Conservation (phyloP, 169 alveolate genomes). For the Toxoplasma gondii region DNA sequence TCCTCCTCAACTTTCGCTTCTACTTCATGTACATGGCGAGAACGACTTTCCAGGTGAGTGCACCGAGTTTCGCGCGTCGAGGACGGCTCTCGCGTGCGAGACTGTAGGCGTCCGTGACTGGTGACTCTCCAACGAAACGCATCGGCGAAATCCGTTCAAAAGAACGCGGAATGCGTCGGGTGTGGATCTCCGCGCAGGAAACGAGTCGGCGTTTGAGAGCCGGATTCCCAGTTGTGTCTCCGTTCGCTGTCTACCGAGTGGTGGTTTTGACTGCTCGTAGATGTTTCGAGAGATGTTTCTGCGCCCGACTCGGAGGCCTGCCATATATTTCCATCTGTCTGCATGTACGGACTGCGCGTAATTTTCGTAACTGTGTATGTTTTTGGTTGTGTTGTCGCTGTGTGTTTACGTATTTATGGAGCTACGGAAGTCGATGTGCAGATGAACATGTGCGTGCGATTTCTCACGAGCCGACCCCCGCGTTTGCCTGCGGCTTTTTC, state of each 20-base stretch:
- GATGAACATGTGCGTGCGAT: neutral
- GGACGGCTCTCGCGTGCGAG: neutral
- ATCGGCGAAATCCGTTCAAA: neutral
- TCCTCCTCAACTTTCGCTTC: constrained; percentile 81
- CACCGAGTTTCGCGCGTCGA: neutral
- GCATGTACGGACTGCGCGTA: no score
- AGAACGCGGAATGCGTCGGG: neutral
- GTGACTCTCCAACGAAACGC: neutral
- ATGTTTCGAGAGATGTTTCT: no score
- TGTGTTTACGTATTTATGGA: no score
- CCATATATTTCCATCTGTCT: no score
- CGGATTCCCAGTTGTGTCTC: neutral
- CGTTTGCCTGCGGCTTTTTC: neutral
- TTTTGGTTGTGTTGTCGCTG: no score
- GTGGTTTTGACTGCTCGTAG: no score
- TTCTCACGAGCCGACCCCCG: neutral
- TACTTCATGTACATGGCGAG: constrained; percentile 89
- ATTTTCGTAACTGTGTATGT: no score
- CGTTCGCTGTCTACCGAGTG: no score
- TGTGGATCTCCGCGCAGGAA: neutral
- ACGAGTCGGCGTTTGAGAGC: neutral
- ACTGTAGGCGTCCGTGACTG: neutral
- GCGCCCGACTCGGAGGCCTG: no score
- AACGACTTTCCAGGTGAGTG: constrained; percentile 85
- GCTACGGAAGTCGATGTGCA: no score